phyloP scores from a whole-genome alignment of 257 asterid genomes.

The Capsicum rhomboideum region DNA sequence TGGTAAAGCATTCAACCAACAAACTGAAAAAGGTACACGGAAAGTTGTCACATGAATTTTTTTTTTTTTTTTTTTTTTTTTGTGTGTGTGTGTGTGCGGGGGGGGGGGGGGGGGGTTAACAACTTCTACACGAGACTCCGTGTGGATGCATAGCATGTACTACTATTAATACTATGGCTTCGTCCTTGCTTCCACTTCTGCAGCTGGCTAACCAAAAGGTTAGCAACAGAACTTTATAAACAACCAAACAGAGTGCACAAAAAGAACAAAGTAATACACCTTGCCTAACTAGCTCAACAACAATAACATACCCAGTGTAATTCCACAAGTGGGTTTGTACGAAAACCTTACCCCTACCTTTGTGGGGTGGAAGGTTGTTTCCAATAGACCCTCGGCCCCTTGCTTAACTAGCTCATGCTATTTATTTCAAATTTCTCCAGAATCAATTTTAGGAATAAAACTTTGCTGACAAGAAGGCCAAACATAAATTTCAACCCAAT shows the following conservation, averaged over 20 bases:
- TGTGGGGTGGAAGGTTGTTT: no score
- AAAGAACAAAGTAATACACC: neutral
- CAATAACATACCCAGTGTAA: no score
- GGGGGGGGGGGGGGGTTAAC: neutral
- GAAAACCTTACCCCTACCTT: no score
- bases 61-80: neutral
- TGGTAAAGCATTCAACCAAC: slow-evolving; percentile 94
- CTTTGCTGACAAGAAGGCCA: neutral
- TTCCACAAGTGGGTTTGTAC: no score
- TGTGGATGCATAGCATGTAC: neutral
- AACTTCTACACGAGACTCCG: neutral
- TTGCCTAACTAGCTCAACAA: neutral
- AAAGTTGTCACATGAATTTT: neutral
- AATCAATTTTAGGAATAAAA: neutral
- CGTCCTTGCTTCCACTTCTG: slow-evolving; percentile 5
- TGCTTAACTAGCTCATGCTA: neutral
- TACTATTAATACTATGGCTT: neutral
- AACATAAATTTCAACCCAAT: neutral
- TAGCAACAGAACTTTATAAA: neutral
- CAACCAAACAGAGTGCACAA: neutral
- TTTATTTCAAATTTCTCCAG: neutral
- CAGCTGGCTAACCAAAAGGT: neutral
- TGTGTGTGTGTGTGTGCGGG: no score
- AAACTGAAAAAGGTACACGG: slow-evolving; percentile 38
- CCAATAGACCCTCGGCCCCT: no score